Evolutionary conservation across 768 basidiomycete species (phyloP), one percentile per base, ranked within the genome.

Genomic region (Mycena vitilis): DNA sequence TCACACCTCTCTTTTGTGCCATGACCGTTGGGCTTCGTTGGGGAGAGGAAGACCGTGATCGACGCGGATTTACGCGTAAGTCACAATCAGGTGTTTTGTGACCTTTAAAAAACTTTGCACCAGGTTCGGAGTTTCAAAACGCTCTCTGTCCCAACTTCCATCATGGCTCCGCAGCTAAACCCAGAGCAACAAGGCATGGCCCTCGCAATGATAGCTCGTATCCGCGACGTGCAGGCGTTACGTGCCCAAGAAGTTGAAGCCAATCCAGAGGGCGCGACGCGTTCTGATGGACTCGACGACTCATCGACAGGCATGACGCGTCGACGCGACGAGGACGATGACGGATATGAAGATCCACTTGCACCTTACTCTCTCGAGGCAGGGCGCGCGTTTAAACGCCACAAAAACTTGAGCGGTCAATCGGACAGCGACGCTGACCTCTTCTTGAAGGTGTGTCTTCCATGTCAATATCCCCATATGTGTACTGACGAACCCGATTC

Each of bases 351-450:
- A 38, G 47, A 65, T 23, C 25, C n/a, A 5, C 7, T 15, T 0
- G 20, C 30, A 15, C 51, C 65, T 22, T 60, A 59, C 51, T 44
- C 57, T 18, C 10, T 59, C 18, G 57, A 66, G 30, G 20, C 59
- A 47, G 65, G 65, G 12, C 57, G 65, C 11, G 65, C 23, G 0
- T 49, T 45, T 11, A 66, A 66, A n/a, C 56, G 51, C 48, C 57
- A 58, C 20, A 66, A 66, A 20, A 37, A 44, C 2, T 42, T 66
- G 8, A 58, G 37, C 5, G 13, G 38, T 6, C 30, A 42, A 15
- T 59, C 65, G 1, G 42, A 66, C n/a, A 25, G 5, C 2, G 57
- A 60, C 10, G 38, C 57, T 3, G 65, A 66, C 0, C 3, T 22
- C 1, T 66, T 59, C 37, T 22, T 66, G 8, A 53, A 54, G 42